phyloP scores from a whole-genome alignment of 108 stramenopile genomes.

The Cyclotella cryptica region DNA sequence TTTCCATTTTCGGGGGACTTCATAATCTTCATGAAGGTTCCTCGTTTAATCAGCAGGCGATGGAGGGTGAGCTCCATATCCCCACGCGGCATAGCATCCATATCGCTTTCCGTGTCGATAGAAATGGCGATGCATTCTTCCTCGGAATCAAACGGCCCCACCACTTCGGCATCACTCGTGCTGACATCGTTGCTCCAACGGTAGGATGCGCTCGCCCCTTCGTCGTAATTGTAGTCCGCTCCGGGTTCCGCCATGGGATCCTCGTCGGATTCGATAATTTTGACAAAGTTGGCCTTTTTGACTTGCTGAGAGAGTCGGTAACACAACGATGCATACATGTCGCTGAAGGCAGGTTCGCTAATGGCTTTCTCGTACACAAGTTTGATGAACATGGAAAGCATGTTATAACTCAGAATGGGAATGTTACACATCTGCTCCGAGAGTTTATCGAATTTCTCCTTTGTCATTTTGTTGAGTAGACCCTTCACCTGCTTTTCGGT shows the following conservation, averaged over 20 bases:
- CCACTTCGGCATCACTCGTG: conserved; percentile 74
- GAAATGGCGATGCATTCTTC: conserved; percentile 74
- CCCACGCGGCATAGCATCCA: conserved; percentile 63
- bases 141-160: conserved; percentile 70
- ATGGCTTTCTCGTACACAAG: conserved; percentile 95
- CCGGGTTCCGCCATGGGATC: conserved; percentile 76
- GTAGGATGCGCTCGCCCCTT: conserved; percentile 60
- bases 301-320: conserved; percentile 62
- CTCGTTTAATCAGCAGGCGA: conserved; percentile 69
- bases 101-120: conserved; percentile 47
- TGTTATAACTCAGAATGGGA: conserved; percentile 75
- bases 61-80: conserved; percentile 81
- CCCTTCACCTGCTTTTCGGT: conserved; percentile 87
- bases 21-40: conserved; percentile 86
- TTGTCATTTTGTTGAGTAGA: conserved; percentile 93
- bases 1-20: conserved; percentile 54
- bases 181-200: conserved; percentile 86
- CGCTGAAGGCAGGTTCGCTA: conserved; percentile 86
- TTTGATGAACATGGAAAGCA: conserved; percentile 82
- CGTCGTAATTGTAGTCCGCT: conserved; percentile 46
- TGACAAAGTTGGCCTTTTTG: conserved; percentile 67
- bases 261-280: conserved; percentile 86
- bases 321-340: conserved; percentile 94
- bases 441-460: conserved; percentile 88
- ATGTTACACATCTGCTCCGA: conserved; percentile 82